A percentile compares a stretch with the other conserved stretches of the same genome.
Evolutionary conservation across 169 alveolate genomes (phyloP).

Genomic region (Plasmodium billcollinsi): DNA sequence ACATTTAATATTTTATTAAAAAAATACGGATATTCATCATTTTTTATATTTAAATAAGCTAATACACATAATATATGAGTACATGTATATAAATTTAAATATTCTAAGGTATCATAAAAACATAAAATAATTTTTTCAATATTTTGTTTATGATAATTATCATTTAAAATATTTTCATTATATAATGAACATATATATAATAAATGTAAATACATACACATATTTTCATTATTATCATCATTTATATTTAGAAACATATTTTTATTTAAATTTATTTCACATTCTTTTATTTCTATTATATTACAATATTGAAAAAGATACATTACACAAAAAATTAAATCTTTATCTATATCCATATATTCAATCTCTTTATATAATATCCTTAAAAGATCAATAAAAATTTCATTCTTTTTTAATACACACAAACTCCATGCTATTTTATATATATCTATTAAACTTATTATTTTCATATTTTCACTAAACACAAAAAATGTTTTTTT

Average conservation of each 20-base stretch:
- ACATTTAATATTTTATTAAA: constrained; percentile 53
- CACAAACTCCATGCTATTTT: constrained; percentile 71
- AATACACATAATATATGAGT: constrained; percentile 49
- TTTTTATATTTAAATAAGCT: constrained; percentile 51
- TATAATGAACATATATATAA: constrained; percentile 32
- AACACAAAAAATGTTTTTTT: constrained; percentile 34
- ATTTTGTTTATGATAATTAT: constrained; percentile 24
- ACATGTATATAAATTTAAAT: constrained; percentile 32
- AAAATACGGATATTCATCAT: constrained; percentile 54
- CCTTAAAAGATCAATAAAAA: constrained; percentile 32
- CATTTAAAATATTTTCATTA: constrained; percentile 6
- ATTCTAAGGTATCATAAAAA: constrained; percentile 38
- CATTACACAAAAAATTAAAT: constrained; percentile 30
- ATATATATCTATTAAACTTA: constrained; percentile 22
- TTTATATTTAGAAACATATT: constrained; percentile 8
- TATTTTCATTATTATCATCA: constrained; percentile 37
- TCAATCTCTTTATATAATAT: constrained; percentile 57
- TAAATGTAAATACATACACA: constrained; percentile 66
- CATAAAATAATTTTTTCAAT: constrained; percentile 25
- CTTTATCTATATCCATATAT: constrained; percentile 25
- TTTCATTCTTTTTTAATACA: constrained; percentile 34
- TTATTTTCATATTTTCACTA: constrained; percentile 48
- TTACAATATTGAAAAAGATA: constrained; percentile 51
- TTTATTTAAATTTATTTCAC: constrained; percentile 26
- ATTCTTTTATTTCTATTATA: constrained; percentile 37